These are phyloP conservation scores for Halophytophthora batemanensis DNA, from an alignment of 352 stramenopile genomes.

Conservation along the genomic window DNA sequence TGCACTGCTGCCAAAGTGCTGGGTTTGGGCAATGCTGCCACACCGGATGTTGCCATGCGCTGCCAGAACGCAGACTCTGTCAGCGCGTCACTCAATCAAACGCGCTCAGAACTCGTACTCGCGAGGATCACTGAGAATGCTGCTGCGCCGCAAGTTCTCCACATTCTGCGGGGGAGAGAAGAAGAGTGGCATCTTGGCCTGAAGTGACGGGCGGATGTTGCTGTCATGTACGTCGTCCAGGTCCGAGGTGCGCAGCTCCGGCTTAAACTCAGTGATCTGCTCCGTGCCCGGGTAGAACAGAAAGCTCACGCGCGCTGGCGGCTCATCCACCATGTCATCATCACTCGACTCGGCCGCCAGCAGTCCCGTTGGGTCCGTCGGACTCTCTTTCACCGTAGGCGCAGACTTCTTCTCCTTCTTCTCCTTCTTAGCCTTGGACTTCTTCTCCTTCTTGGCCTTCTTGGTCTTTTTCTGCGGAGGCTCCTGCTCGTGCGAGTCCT, in stretches of 20 bases:
- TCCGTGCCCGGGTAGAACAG: slow-evolving; percentile 69
- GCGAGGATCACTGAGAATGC: slow-evolving; percentile 38
- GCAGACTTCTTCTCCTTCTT: slow-evolving; percentile 12
- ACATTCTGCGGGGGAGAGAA: slow-evolving; percentile 40
- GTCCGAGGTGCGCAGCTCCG: slow-evolving; percentile 29
- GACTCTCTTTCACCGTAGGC: slow-evolving; percentile 17
- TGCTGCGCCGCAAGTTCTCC: slow-evolving; percentile 41
- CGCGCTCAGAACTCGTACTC: slow-evolving; percentile 57
- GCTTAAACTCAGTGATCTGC: slow-evolving; percentile 43
- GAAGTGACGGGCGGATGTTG: slow-evolving; percentile 50
- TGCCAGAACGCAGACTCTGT: too few species aligned
- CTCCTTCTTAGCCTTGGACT: slow-evolving; percentile 14
- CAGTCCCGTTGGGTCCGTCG: slow-evolving; percentile 26
- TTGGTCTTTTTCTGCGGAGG: slow-evolving; percentile 15
- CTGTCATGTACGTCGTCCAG: slow-evolving; percentile 44
- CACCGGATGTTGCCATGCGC: too few species aligned
- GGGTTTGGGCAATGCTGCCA: too few species aligned
- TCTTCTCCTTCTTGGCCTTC: slow-evolving; percentile 18
- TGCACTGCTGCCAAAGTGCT: background rate
- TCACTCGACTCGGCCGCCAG: slow-evolving; percentile 27
- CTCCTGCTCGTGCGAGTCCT: slow-evolving; percentile 16
- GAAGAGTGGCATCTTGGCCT: slow-evolving; percentile 65
- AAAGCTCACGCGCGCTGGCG: slow-evolving; percentile 35
- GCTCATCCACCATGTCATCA: slow-evolving; percentile 11
- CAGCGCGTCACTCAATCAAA: background rate